These are phyloP conservation scores for Pyrenochaeta sp. DNA, from an alignment of 2,329 filamentous ascomycete species.

Conservation along the genomic window DNA sequence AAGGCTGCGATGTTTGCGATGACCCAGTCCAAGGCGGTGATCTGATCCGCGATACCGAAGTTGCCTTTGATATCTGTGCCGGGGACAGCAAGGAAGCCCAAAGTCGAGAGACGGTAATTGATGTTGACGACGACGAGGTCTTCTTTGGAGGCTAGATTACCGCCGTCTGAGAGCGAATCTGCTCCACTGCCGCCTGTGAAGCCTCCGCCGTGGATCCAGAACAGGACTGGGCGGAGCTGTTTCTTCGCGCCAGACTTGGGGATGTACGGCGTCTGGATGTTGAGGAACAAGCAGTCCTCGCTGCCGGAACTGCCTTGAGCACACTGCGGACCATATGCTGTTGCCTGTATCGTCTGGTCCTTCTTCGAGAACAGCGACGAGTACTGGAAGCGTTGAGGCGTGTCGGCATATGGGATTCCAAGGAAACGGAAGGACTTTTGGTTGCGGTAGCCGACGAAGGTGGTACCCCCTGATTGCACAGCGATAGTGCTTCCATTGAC, in stretches of 20 bases:
- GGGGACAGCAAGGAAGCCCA: conserved; percentile 66
- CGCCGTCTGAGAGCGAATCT: conserved; percentile 56
- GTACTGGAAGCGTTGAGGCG: conserved; percentile 55
- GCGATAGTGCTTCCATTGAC: conserved; percentile 44
- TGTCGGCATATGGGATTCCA: conserved; percentile 57
- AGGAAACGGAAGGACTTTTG: conserved; percentile 58
- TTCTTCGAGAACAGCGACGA: conserved; percentile 55
- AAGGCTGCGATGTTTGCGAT: conserved; percentile 55
- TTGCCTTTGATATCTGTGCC: conserved; percentile 64
- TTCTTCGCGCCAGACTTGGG: conserved; percentile 48
- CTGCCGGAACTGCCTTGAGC: conserved; percentile 49
- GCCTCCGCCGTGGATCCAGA: conserved; percentile 65
- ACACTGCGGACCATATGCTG: conserved; percentile 56
- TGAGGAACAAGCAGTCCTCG: conserved; percentile 60
- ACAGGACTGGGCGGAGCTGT: conserved; percentile 56
- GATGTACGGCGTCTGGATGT: conserved; percentile 55
- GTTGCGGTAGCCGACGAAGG: conserved; percentile 60
- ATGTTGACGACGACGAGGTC: conserved; percentile 67
- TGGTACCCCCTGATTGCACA: conserved; percentile 54
- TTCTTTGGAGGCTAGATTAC: conserved; percentile 64
- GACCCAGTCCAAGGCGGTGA: conserved; percentile 59
- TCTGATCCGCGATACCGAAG: conserved; percentile 61
- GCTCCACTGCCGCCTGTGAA: conserved; percentile 58
- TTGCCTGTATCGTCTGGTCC: conserved; percentile 56
- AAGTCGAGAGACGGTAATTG: conserved; percentile 66